Evolutionary conservation across 2,329 filamentous ascomycete species (phyloP).

Genomic region (Neurospora crassa): DNA sequence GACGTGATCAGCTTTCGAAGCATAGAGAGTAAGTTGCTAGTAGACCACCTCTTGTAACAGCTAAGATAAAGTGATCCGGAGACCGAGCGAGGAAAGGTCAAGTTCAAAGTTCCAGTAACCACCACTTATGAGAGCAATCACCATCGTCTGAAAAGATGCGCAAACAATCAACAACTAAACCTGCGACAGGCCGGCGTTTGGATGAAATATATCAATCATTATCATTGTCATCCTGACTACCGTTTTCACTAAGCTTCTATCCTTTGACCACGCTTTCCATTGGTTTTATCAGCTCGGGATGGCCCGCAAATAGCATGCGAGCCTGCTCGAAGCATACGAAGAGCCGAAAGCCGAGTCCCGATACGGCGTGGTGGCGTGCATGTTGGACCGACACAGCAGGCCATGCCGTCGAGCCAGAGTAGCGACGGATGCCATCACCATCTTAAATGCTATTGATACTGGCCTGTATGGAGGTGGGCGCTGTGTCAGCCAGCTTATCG

Average conservation of each 20-base stretch:
- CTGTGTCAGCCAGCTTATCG: neutral
- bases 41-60: neutral
- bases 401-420: neutral
- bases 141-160: neutral
- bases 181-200: neutral
- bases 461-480: neutral
- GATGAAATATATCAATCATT: neutral
- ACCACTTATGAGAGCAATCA: neutral
- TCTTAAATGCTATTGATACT: neutral
- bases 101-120: neutral
- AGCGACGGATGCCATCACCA: neutral
- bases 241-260: neutral
- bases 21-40: neutral
- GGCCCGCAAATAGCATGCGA: neutral
- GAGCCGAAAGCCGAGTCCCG: neutral
- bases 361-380: neutral
- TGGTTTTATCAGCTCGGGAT: neutral
- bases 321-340: neutral
- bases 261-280: neutral
- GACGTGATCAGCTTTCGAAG: neutral
- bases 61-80: neutral
- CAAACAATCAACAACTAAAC: neutral
- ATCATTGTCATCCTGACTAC: neutral
- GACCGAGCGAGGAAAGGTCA: neutral
- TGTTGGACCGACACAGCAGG: neutral